phyloP scores from a whole-genome alignment of 2,329 filamentous ascomycete genomes.

The Tolypocladium guangdongense region DNA sequence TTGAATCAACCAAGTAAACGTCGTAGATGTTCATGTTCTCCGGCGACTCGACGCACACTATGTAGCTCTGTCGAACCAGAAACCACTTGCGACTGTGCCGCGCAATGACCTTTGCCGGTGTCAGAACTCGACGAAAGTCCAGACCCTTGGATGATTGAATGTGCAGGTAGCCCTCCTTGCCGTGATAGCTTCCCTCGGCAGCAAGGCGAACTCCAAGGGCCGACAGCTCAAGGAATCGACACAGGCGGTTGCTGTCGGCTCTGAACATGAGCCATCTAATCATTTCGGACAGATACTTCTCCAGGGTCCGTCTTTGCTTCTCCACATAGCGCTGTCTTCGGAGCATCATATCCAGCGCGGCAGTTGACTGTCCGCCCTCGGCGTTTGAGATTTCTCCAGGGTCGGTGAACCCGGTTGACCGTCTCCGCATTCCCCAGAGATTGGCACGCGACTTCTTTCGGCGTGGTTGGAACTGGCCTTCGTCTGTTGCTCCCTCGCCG shows the following conservation, averaged over 20 bases:
- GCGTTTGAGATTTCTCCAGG: conserved; percentile 31
- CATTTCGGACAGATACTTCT: conserved; percentile 86
- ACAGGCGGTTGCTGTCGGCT: conserved; percentile 87
- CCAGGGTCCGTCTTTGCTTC: conserved; percentile 72
- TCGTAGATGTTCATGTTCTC: conserved; percentile 99
- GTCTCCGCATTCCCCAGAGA: conserved; percentile 41
- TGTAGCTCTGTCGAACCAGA: conserved; percentile 91
- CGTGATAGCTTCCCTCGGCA: conserved; percentile 92
- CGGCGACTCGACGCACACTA: conserved; percentile 95
- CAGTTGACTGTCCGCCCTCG: conserved; percentile 30
- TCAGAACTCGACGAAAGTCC: conserved; percentile 73
- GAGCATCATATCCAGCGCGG: conserved; percentile 34
- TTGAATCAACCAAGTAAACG: conserved; percentile 89
- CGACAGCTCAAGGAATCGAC: conserved; percentile 91
- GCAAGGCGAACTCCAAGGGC: conserved; percentile 88
- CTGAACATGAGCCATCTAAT: conserved; percentile 95
- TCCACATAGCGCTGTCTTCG: conserved; percentile 57
- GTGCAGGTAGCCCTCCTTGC: conserved; percentile 89
- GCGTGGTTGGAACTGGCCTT: conserved; percentile 17
- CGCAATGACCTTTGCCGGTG: conserved; percentile 65
- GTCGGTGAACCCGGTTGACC: conserved; percentile 39
- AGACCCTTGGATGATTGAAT: conserved; percentile 87
- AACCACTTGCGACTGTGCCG: conserved; percentile 95
- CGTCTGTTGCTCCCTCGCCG: conserved; percentile 44
- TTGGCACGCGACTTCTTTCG: conserved; percentile 42